Conservation (phyloP, 345 rosid genomes). For the Geranium brycei region DNA sequence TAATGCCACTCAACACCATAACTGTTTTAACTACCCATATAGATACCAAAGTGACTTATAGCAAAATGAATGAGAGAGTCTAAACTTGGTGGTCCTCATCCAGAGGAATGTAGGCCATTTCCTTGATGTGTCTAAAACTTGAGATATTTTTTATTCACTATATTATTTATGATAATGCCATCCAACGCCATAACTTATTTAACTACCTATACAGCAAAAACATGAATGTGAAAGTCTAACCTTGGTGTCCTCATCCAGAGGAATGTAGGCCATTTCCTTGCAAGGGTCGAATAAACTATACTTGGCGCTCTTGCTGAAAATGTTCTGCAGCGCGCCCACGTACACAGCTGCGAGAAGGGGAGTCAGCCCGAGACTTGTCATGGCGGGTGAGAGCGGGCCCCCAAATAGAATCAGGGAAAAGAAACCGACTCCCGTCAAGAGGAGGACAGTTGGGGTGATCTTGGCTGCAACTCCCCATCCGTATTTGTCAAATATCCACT, state of each 20-base stretch:
- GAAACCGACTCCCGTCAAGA: slow-evolving; percentile 80
- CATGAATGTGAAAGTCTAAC: slow-evolving; percentile 18
- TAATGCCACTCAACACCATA: too few species aligned
- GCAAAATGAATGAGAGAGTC: background rate
- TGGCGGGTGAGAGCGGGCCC: slow-evolving; percentile 52
- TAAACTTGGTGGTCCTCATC: slow-evolving; percentile 95
- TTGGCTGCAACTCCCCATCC: slow-evolving; percentile 97
- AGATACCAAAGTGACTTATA: too few species aligned
- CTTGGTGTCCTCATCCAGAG: slow-evolving; percentile 95
- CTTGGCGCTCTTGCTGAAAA: slow-evolving; percentile 99
- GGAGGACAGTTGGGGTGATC: slow-evolving; percentile 83
- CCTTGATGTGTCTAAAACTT: slow-evolving; percentile 24
- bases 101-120: slow-evolving; percentile 94
- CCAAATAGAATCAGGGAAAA: slow-evolving; percentile 79
- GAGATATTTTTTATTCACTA: too few species aligned
- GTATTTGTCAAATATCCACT: slow-evolving; percentile 62
- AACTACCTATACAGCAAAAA: too few species aligned
- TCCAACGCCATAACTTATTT: too few species aligned
- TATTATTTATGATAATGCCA: too few species aligned
- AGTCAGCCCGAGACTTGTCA: slow-evolving; percentile 73
- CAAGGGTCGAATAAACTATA: slow-evolving; percentile 97
- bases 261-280: slow-evolving; percentile 98
- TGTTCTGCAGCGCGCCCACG: slow-evolving; percentile 96
- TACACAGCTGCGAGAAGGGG: slow-evolving; percentile 96
- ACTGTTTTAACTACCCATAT: too few species aligned